Evolutionary conservation across 306 rosid species (phyloP).

Genomic region (Cercis canadensis): DNA sequence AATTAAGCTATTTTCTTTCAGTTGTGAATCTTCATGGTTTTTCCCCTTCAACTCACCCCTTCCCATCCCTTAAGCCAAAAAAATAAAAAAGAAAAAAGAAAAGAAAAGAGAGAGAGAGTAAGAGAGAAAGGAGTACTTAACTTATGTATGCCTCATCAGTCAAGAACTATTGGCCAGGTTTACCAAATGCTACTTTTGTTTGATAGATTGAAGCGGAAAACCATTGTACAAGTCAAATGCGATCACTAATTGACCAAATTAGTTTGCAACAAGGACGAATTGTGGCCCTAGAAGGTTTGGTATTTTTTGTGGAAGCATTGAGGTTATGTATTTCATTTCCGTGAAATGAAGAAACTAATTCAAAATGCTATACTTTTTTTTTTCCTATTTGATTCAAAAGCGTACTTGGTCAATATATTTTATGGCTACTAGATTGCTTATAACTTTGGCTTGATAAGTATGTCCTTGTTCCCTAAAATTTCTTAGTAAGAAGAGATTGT

Average conservation of each 20-base stretch:
- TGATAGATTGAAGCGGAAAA: slow-evolving; percentile 81
- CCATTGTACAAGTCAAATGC: slow-evolving; percentile 74
- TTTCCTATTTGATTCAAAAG: too few species aligned
- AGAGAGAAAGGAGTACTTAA: too few species aligned
- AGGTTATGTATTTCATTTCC: background rate
- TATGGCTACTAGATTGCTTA: background rate
- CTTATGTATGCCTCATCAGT: background rate
- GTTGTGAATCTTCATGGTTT: slow-evolving; percentile 13
- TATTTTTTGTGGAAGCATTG: background rate
- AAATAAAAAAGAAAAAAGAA: too few species aligned
- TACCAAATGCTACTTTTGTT: background rate
- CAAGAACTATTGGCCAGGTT: background rate
- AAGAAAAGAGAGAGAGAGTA: too few species aligned
- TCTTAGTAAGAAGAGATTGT: background rate
- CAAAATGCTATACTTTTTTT: background rate
- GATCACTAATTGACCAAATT: slow-evolving; percentile 83
- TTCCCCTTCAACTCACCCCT: too few species aligned
- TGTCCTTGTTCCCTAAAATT: background rate
- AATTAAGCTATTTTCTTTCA: background rate
- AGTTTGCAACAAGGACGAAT: slow-evolving; percentile 87
- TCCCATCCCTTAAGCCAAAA: too few species aligned
- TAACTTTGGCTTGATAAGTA: background rate
- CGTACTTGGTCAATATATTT: background rate
- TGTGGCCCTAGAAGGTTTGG: slow-evolving; percentile 71
- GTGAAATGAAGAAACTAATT: background rate